Conservation (phyloP, 2,329 filamentous ascomycete genomes). For the Cladosporium sphaerospermum region DNA sequence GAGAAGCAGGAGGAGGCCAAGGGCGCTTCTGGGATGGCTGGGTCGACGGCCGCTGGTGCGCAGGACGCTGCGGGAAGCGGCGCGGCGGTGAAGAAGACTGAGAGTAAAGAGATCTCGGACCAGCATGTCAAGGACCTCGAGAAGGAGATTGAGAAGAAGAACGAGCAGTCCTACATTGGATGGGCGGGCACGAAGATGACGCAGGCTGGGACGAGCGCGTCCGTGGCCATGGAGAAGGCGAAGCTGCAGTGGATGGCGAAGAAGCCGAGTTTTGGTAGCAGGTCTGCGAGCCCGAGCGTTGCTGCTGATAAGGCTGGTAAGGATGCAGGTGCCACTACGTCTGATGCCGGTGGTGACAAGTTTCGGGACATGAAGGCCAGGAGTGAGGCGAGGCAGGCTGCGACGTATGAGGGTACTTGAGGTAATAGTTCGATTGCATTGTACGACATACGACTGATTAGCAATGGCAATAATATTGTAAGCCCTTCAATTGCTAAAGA, state of each 20-base stretch:
- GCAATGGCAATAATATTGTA: too few species aligned
- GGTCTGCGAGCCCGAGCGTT: neutral
- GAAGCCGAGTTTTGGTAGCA: conserved; percentile 6
- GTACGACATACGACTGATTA: too few species aligned
- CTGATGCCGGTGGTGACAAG: neutral
- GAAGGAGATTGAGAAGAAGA: conserved; percentile 39
- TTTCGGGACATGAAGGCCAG: conserved; percentile 14
- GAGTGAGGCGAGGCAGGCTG: conserved; percentile 13
- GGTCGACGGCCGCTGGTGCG: conserved; percentile 19
- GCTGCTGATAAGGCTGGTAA: neutral
- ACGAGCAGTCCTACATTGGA: conserved; percentile 38
- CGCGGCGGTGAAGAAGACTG: neutral
- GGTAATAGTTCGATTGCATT: too few species aligned
- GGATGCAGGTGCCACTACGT: neutral
- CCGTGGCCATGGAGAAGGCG: conserved; percentile 18
- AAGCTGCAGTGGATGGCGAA: conserved; percentile 8
- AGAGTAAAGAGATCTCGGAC: conserved; percentile 23
- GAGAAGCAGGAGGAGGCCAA: conserved; percentile 23
- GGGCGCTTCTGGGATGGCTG: conserved; percentile 18
- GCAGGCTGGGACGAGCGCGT: conserved; percentile 23
- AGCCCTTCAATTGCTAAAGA: too few species aligned
- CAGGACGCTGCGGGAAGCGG: neutral
- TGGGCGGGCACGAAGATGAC: conserved; percentile 39
- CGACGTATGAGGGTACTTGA: conserved; percentile 4
- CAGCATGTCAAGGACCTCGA: conserved; percentile 32